Evolutionary conservation across 495 filamentous ascomycete genomes (phyloP).

Genomic region (Aspergillus bertholletiae): DNA sequence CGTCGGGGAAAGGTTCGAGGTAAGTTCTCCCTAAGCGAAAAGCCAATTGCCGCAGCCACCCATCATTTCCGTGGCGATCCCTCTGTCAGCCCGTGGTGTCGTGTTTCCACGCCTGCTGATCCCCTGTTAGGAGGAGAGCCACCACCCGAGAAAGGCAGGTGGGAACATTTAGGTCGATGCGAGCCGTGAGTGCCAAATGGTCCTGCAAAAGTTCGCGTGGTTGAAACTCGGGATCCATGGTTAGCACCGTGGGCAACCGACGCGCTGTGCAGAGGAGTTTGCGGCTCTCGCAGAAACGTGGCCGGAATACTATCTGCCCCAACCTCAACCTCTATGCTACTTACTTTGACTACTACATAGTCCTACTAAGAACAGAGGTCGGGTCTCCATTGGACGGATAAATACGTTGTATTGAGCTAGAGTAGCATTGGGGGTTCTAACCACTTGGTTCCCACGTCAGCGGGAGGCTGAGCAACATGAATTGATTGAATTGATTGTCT

Average conservation of each 20-base stretch:
- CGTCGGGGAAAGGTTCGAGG: not conserved
- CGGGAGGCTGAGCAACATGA: no score
- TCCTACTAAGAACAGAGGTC: no score
- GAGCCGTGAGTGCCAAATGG: no score
- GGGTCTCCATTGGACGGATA: not conserved
- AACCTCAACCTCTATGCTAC: no score
- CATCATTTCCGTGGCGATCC: not conserved
- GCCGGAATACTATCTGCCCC: no score
- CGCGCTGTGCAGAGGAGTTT: no score
- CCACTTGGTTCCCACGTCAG: no score
- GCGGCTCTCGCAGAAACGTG: no score
- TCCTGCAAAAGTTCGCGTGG: not conserved
- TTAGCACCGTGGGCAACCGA: not conserved
- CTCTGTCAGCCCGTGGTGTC: not conserved
- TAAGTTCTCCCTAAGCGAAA: not conserved
- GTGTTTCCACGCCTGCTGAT: not conserved
- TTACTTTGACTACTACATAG: no score
- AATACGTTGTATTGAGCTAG: not conserved
- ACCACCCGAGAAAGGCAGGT: not conserved
- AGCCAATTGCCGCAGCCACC: not conserved
- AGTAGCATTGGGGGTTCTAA: not conserved
- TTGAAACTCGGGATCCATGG: not conserved
- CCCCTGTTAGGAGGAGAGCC: not conserved
- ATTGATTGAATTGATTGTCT: no score
- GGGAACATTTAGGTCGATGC: not conserved